Evolutionary conservation across 345 rosid species (phyloP), one percentile per base, ranked within the genome.

Genomic region (Rhizophora mangle): DNA sequence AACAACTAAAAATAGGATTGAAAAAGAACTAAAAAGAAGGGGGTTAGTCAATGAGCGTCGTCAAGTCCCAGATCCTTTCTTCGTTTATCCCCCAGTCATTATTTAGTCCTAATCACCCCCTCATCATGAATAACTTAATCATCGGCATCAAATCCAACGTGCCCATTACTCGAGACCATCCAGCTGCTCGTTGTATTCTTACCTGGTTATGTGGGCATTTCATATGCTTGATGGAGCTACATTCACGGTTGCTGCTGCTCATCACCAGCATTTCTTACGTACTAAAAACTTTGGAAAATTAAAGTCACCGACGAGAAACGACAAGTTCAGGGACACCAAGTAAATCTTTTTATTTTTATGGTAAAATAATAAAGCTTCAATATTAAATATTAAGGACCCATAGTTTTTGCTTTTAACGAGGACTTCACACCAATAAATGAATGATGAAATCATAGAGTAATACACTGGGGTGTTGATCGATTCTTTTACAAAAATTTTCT

Each of bases 41-140:
- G 26, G 36, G 22, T 19, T 32, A 73, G 76, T 72, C 76, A 78
- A 72, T 36, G 65, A 65, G 81, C 80, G 79, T 43, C 49, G 18
- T 57, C 83, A 70, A 79, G 75, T 72, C 77, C 85, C 76, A 84
- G 78, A 73, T 46, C 66, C 55, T 30, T 67, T 60, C 64, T 60
- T 52, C 46, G 66, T 71, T 4, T 43, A 2, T 68, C 62, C 64
- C 22, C 29, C 13, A 34, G 60, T 37, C 27, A 60, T 62, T 68
- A 24, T 4, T 51, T 51, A 43, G 62, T 65, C 32, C 49, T 43
- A 15, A 43, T 21, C 24, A 30, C 22, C 55, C 37, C 27, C 62
- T 57, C 60, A 19, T 8, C 26, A 58, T 59, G 11, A 26, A 21
- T 74, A 56, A n/a, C 24, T 63, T 66, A 72, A 43, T 75, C 53